Evolutionary conservation across 1,284 basidiomycete genomes (phyloP), one percentile per base, ranked within the genome.

Genomic region (Apiotrichum gamsii): DNA sequence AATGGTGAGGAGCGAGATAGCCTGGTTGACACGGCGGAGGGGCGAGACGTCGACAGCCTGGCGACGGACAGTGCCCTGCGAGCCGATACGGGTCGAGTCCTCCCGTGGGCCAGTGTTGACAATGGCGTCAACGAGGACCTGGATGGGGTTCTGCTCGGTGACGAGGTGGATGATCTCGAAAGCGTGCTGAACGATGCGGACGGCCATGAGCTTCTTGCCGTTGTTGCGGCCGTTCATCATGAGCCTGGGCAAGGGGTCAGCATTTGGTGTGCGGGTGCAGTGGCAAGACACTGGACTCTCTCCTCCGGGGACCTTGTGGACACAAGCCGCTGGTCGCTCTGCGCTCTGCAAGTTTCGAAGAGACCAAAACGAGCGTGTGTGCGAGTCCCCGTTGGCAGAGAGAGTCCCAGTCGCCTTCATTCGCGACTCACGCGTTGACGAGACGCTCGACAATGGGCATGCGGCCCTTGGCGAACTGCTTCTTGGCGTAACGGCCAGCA

Each of bases 191-290:
- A 99, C 95, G 68, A 99, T 99, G 76, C 95, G 91, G 76, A 99
- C 90, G 66, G 95, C 87, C 78, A 99, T 80, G 74, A 97, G 85
- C 80, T 98, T 98, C 82, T 98, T 98, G 73, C 95, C 95, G 80
- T 95, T 98, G 87, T 99, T 99, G 76, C 95, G 91, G 62, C 95
- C 95, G 80, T 98, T 96, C 94, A 98, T 98, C 95, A 98, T 96
- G 74, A 95, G 77, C 72, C 88, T 90, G 62, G 37, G 38, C 2
- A 28, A 14, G 20, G n/a, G n/a, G 51, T 43, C 19, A 44, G 47
- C 35, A 40, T n/a, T 8, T 1, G 8, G 20, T 23, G 6, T 19
- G 16, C 10, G 30, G n/a, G n/a, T n/a, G n/a, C n/a, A n/a, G n/a
- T n/a, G n/a, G n/a, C n/a, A n/a, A n/a, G n/a, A n/a, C n/a, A n/a